Percentiles rank a stretch among this genome's conserved stretches.
Conservation (phyloP, 345 rosid genomes). For the Triadica sebifera region DNA sequence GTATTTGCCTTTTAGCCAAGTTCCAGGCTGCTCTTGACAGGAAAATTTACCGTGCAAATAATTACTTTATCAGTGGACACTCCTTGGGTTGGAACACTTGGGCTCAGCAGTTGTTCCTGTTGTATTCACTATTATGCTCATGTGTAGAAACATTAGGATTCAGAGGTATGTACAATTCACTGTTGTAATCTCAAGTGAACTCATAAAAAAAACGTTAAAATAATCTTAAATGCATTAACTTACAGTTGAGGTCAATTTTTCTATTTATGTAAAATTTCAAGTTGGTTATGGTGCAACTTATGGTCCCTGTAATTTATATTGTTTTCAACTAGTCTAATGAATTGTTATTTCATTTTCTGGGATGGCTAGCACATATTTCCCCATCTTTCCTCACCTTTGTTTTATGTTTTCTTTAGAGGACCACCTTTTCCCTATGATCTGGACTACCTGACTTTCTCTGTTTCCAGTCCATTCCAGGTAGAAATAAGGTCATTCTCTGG, state of each 20-base stretch:
- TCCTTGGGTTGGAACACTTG: slow-evolving; percentile 71
- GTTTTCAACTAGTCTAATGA: background rate
- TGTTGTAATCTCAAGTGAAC: background rate
- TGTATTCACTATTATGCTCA: slow-evolving; percentile 68
- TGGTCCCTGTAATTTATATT: background rate
- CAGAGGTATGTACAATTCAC: slow-evolving; percentile 50
- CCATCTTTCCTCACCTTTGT: background rate
- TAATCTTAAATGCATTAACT: background rate
- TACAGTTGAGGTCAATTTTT: background rate
- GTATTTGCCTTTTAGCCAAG: slow-evolving; percentile 50
- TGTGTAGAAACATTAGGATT: slow-evolving; percentile 50
- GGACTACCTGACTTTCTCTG: background rate
- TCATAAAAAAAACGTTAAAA: background rate
- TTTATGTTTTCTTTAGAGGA: too few relatives aligned
- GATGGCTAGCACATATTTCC: too few relatives aligned
- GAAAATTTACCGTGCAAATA: slow-evolving; percentile 57
- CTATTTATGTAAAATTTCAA: too few relatives aligned
- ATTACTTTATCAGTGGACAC: slow-evolving; percentile 68
- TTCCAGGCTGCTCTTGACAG: slow-evolving; percentile 59
- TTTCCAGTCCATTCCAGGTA: background rate
- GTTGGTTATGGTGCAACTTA: too few relatives aligned
- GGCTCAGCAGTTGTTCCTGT: slow-evolving; percentile 52
- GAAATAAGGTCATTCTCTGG: background rate
- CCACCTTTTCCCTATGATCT: background rate
- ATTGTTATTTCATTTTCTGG: background rate